phyloP scores from a whole-genome alignment of 257 asterid genomes.

The Penstemon barbatus region DNA sequence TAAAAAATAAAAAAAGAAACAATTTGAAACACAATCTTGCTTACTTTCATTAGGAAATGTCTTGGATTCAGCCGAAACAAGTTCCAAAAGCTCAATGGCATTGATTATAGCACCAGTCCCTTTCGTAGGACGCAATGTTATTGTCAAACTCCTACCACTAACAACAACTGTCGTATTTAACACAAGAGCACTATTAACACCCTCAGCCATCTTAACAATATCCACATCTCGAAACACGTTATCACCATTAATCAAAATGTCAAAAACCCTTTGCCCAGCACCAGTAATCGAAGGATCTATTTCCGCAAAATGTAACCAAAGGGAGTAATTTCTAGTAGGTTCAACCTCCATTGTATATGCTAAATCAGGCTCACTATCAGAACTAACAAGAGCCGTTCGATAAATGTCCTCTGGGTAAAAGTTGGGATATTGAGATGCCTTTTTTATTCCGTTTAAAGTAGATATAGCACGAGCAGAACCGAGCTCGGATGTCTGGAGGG shows the following conservation, averaged over 20 bases:
- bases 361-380: slow-evolving; percentile 60
- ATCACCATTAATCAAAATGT: slow-evolving; percentile 73
- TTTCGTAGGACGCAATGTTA: slow-evolving; percentile 63
- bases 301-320: slow-evolving; percentile 97
- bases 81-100: slow-evolving; percentile 88
- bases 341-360: slow-evolving; percentile 77
- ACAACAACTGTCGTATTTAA: slow-evolving; percentile 72
- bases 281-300: slow-evolving; percentile 69
- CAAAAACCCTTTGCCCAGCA: slow-evolving; percentile 78
- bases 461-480: slow-evolving; percentile 47
- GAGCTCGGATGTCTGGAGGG: slow-evolving; percentile 55
- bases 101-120: slow-evolving; percentile 68
- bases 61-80: slow-evolving; percentile 79
- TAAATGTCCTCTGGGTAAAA: slow-evolving; percentile 87
- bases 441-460: slow-evolving; percentile 46
- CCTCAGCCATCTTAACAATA: slow-evolving; percentile 69
- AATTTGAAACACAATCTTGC: slow-evolving; percentile 24
- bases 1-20: slow-evolving; percentile 15
- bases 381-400: slow-evolving; percentile 67
- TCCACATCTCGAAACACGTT: slow-evolving; percentile 53
- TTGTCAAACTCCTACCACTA: slow-evolving; percentile 84
- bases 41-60: slow-evolving; percentile 82
- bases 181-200: slow-evolving; percentile 65
- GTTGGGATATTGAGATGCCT: slow-evolving; percentile 66
- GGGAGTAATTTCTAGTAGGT: slow-evolving; percentile 75